phyloP scores from a whole-genome alignment of 2,329 filamentous ascomycete genomes.

The Onygena corvina region DNA sequence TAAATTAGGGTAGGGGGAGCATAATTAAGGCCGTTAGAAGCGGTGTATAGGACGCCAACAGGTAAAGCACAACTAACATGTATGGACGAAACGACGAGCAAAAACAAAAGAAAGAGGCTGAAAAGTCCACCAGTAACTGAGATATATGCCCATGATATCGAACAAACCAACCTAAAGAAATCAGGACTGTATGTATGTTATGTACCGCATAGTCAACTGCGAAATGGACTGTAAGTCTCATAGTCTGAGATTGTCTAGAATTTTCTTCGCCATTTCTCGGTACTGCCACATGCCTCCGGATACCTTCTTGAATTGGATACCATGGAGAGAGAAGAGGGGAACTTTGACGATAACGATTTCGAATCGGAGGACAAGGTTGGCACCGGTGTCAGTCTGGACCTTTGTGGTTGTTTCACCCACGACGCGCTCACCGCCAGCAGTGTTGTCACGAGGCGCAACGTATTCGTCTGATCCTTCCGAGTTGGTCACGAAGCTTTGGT shows the following conservation, averaged over 20 bases:
- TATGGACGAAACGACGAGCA: background rate
- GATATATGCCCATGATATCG: background rate
- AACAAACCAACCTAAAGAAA: background rate
- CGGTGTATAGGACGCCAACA: background rate
- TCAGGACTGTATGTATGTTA: background rate
- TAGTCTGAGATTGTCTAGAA: slow-evolving; percentile 72
- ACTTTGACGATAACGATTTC: slow-evolving; percentile 98
- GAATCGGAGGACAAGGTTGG: slow-evolving; percentile 73
- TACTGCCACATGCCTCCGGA: slow-evolving; percentile 96
- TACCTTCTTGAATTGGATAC: slow-evolving; percentile 96
- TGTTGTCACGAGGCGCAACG: slow-evolving; percentile 36
- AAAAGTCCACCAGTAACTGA: background rate
- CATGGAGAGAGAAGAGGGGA: slow-evolving; percentile 79
- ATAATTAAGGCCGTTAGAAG: background rate
- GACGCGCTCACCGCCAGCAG: slow-evolving; percentile 45
- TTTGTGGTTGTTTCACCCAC: slow-evolving; percentile 84
- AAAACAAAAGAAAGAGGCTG: background rate
- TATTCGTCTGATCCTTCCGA: slow-evolving; percentile 79
- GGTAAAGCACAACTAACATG: background rate
- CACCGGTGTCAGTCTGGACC: slow-evolving; percentile 78
- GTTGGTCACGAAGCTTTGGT: slow-evolving; percentile 65
- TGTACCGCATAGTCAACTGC: background rate
- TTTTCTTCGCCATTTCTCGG: slow-evolving; percentile 95
- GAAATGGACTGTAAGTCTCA: slow-evolving; percentile 30
- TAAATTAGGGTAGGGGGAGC: background rate